phyloP scores from a whole-genome alignment of 345 rosid genomes.

The Populus pruinosa region DNA sequence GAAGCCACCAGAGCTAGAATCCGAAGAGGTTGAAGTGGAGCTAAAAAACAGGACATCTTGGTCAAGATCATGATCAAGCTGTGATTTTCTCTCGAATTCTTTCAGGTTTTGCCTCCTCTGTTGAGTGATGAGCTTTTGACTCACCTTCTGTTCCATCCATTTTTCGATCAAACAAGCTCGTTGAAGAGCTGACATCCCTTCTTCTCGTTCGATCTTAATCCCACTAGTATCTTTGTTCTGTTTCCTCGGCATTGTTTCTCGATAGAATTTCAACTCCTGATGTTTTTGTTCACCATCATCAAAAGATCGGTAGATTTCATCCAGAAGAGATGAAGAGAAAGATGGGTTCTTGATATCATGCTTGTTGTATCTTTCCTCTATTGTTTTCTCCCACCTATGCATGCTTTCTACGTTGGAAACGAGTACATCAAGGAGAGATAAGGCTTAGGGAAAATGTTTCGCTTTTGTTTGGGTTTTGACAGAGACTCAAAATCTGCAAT shows the following conservation, averaged over 20 bases:
- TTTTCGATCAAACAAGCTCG: constrained; percentile 41
- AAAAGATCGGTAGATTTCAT: constrained; percentile 83
- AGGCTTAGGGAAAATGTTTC: background rate
- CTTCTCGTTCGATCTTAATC: constrained; percentile 11
- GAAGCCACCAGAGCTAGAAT: constrained; percentile 66
- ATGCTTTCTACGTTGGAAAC: constrained; percentile 18
- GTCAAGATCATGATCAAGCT: constrained; percentile 26
- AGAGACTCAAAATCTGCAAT: constrained; percentile 28
- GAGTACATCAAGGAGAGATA: background rate
- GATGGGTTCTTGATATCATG: constrained; percentile 50
- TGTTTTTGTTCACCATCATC: constrained; percentile 39
- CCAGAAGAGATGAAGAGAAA: constrained; percentile 86
- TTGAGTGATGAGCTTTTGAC: constrained; percentile 3
- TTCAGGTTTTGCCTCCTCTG: constrained; percentile 17
- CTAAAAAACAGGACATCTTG: constrained; percentile 53
- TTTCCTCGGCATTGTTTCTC: constrained; percentile 34
- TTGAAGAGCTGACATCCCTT: constrained; percentile 21
- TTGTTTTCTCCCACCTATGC: constrained; percentile 39
- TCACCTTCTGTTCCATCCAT: constrained; percentile 42
- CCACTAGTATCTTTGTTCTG: constrained; percentile 21
- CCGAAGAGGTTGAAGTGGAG: constrained; percentile 73
- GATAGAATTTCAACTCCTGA: constrained; percentile 39
- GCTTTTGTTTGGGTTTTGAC: constrained; percentile 3
- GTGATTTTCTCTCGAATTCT: constrained; percentile 34
- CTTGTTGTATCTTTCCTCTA: constrained; percentile 24